phyloP scores from a whole-genome alignment of 2,329 filamentous ascomycete genomes.

The Penicillium sclerotigenum region DNA sequence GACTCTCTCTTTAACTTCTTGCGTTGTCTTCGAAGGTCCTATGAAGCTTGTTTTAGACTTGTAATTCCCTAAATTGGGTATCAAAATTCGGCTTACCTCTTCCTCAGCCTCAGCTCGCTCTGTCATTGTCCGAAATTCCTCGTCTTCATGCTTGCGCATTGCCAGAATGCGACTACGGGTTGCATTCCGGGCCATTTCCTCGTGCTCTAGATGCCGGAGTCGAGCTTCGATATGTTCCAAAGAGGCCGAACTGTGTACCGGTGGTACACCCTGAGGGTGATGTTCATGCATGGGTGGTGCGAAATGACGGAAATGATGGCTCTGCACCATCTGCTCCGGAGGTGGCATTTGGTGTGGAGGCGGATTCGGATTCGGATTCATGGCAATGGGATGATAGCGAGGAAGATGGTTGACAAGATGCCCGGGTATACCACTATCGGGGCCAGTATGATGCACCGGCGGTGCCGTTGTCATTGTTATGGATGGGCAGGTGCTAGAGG shows the following conservation, averaged over 20 bases:
- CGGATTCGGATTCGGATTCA: slow-evolving; percentile 38
- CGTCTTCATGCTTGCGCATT: slow-evolving; percentile 41
- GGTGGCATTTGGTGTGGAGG: slow-evolving; percentile 32
- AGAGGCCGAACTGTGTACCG: slow-evolving; percentile 22
- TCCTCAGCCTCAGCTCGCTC: slow-evolving; percentile 41
- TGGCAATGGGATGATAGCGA: slow-evolving; percentile 42
- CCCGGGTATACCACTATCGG: slow-evolving; percentile 31
- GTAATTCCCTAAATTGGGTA: background rate
- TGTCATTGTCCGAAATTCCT: slow-evolving; percentile 41
- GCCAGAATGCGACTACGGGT: slow-evolving; percentile 37
- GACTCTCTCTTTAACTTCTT: slow-evolving; percentile 42
- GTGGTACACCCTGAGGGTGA: slow-evolving; percentile 26
- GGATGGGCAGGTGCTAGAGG: slow-evolving; percentile 8
- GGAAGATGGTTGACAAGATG: slow-evolving; percentile 34
- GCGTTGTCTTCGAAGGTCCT: slow-evolving; percentile 41
- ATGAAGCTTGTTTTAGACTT: background rate
- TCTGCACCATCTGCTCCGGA: slow-evolving; percentile 34
- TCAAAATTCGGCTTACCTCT: slow-evolving; percentile 32
- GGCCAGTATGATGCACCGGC: slow-evolving; percentile 33
- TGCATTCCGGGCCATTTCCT: slow-evolving; percentile 40
- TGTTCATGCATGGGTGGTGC: slow-evolving; percentile 32
- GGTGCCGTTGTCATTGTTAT: slow-evolving; percentile 38
- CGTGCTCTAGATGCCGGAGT: slow-evolving; percentile 40
- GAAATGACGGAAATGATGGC: slow-evolving; percentile 34
- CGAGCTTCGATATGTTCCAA: slow-evolving; percentile 41